Evolutionary conservation across 495 filamentous ascomycete species (phyloP), one percentile per base, ranked within the genome.

Genomic region (Jackrogersella minutella): DNA sequence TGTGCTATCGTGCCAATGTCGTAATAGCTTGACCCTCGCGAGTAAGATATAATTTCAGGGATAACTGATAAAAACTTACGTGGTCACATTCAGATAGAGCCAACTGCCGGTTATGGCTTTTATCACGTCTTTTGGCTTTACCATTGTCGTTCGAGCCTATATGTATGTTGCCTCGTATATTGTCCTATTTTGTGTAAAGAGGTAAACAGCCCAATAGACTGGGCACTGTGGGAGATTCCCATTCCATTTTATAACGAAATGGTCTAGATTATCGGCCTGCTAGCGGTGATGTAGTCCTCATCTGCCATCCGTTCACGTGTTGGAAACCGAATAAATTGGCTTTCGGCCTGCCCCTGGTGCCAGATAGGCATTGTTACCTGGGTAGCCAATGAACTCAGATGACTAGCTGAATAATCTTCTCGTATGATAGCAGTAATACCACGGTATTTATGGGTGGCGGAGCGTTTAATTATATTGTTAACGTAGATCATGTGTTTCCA

Each of bases 41-140:
- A 68, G 31, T 14, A 40, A 22, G 21, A 14, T 17, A 2, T 16
- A 0, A 8, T 24, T 54, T 24, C 13, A 44, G 5, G 26, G 10
- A 30, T 6, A 11, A 26, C 44, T 7, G 14, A 14, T 0, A 7
- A 1, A 8, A 58, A 49, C 66, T n/a, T 62, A 69, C 66, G 61
- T 52, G 0, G 66, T 69, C 17, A 59, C 55, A 43, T 69, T 69
- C 10, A 69, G 36, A 22, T 62, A 69, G 8, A 69, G 56, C 66
- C 66, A 69, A 13, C 61, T 46, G 11, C 66, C 66, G 10, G 61
- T 49, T 13, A 69, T 59, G 61, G 66, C 66, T 19, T 65, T 61
- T 10, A 69, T 58, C 16, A 65, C 66, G n/a, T 53, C 66, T 31
- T 69, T 44, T 2, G 52, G 56, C 37, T 69, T 69, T 10, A 57